phyloP scores from a whole-genome alignment of 208 protist genomes.

The Trypanosoma mega region DNA sequence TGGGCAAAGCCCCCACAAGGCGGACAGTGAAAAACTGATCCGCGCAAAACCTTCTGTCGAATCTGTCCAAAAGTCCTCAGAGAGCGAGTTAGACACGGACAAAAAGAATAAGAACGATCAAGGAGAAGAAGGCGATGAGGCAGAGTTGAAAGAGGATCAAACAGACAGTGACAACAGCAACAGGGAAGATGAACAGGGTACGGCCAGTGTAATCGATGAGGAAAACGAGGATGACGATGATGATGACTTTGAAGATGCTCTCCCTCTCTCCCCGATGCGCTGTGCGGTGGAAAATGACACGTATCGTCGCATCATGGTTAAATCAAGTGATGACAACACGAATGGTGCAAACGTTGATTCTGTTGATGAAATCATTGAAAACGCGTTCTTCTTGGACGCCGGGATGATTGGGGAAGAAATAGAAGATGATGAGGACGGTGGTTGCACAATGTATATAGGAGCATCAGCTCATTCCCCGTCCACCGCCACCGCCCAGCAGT shows the following conservation, averaged over 20 bases:
- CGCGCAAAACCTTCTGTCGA: too few species aligned
- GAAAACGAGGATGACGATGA: conserved; percentile 39
- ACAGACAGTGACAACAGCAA: neutral
- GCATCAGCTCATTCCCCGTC: too few species aligned
- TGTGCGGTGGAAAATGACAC: conserved; percentile 61
- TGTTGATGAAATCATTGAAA: too few species aligned
- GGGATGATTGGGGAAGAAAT: too few species aligned
- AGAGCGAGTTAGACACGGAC: neutral
- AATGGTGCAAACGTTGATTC: too few species aligned
- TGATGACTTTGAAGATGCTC: conserved; percentile 80
- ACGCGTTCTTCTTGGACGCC: too few species aligned
- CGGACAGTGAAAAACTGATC: neutral
- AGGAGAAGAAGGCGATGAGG: neutral
- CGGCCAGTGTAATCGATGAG: conserved; percentile 11
- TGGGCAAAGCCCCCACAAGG: neutral
- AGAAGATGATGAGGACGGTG: too few species aligned
- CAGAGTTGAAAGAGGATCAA: neutral
- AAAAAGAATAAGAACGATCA: neutral
- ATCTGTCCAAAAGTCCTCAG: too few species aligned
- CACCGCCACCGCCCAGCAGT: too few species aligned
- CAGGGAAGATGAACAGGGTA: conserved; percentile 5
- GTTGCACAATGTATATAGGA: too few species aligned
- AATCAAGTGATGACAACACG: too few species aligned
- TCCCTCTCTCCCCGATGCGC: conserved; percentile 64
- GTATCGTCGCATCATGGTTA: conserved; percentile 28